These are phyloP conservation scores for Pseudogymnoascus sp. DNA, from an alignment of 2,329 filamentous ascomycete genomes.

Conservation along the genomic window DNA sequence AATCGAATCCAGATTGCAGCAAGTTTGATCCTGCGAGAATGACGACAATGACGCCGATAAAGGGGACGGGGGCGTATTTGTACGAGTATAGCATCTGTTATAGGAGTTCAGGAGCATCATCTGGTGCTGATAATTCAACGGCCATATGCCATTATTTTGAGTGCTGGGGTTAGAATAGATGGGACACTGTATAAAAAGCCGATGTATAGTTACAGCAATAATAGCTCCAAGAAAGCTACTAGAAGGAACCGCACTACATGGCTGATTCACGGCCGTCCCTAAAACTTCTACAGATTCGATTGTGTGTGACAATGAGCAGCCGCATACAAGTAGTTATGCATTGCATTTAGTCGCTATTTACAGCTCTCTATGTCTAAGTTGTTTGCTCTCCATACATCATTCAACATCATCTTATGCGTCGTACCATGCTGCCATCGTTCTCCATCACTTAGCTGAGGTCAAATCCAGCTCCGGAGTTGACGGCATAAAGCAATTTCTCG, in stretches of 20 bases:
- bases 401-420: background rate
- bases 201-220: background rate
- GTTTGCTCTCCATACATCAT: background rate
- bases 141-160: background rate
- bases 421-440: background rate
- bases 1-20: background rate
- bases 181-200: background rate
- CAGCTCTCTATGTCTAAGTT: background rate
- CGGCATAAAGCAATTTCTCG: slow-evolving; percentile 80
- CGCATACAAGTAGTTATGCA: background rate
- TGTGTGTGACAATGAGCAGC: background rate
- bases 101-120: background rate
- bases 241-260: background rate
- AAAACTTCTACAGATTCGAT: background rate
- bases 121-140: slow-evolving; percentile 2
- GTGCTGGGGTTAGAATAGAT: background rate
- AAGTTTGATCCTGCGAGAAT: background rate
- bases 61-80: background rate
- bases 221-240: background rate
- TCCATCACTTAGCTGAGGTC: slow-evolving; percentile 55
- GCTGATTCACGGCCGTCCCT: background rate
- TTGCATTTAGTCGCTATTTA: background rate
- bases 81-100: slow-evolving; percentile 1
- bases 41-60: background rate
- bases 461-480: slow-evolving; percentile 86